Conservation (phyloP, 2,329 filamentous ascomycete genomes). For the Podosphaera xanthii region DNA sequence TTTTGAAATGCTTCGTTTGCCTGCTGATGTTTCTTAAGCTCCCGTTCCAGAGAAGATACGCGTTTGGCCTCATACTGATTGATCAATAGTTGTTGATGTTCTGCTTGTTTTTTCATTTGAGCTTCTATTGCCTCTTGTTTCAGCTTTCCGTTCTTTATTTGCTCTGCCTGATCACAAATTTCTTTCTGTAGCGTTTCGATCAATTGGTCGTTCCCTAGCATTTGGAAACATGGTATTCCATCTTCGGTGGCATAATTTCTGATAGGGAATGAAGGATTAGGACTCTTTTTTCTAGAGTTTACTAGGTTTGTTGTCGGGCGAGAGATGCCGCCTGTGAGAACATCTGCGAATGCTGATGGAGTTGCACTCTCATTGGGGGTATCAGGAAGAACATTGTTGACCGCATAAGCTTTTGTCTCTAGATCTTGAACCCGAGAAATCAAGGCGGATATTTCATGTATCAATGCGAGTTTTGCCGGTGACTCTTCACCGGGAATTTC, state of each 20-base stretch:
- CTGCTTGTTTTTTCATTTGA: conserved; percentile 67
- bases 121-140: conserved; percentile 70
- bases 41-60: conserved; percentile 71
- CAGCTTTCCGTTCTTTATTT: conserved; percentile 73
- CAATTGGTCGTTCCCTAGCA: conserved; percentile 59
- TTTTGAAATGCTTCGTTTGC: conserved; percentile 98
- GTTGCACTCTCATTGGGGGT: conserved; percentile 56
- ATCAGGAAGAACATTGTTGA: conserved; percentile 42
- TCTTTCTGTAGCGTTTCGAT: conserved; percentile 72
- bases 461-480: conserved; percentile 53
- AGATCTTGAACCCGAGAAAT: conserved; percentile 57
- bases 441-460: conserved; percentile 63
- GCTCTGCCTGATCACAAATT: conserved; percentile 79
- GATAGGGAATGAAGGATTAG: conserved; percentile 13
- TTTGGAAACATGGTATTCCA: conserved; percentile 13
- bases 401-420: conserved; percentile 49
- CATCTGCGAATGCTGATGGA: conserved; percentile 40
- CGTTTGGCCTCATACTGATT: conserved; percentile 68
- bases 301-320: conserved; percentile 16
- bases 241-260: conserved; percentile 9
- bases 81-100: conserved; percentile 61
- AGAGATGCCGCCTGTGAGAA: conserved; percentile 17
- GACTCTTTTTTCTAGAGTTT: conserved; percentile 20
- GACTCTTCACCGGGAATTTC: conserved; percentile 57
- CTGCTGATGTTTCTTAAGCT: conserved; percentile 91